A percentile compares a stretch with the other conserved stretches of the same genome.
phyloP scores from a whole-genome alignment of 495 filamentous ascomycete species.

The Hypomontagnella submonticulosa region DNA sequence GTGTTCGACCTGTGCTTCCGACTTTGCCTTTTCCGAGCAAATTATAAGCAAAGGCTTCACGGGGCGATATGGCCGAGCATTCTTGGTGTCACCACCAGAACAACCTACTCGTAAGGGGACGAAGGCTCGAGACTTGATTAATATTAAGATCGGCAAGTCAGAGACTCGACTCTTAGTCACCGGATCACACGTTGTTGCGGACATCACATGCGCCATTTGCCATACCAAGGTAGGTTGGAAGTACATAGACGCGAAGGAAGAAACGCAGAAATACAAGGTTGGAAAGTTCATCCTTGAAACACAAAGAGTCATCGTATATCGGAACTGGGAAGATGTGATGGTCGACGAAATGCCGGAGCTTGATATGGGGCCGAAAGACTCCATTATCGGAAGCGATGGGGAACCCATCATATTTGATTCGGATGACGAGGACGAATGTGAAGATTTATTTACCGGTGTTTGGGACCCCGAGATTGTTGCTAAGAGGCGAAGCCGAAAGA shows the following conservation, averaged over 20 bases:
- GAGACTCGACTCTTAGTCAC: slow-evolving; percentile 82
- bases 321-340: slow-evolving; percentile 73
- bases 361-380: slow-evolving; percentile 24
- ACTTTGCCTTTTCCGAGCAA: slow-evolving; percentile 79
- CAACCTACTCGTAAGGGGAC: slow-evolving; percentile 39
- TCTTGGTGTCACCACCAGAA: slow-evolving; percentile 74
- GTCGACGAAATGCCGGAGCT: slow-evolving; percentile 34
- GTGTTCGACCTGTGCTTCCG: slow-evolving; percentile 76
- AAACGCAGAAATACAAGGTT: slow-evolving; percentile 88
- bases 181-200: slow-evolving; percentile 74
- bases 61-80: slow-evolving; percentile 92
- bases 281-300: slow-evolving; percentile 97
- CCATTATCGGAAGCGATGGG: slow-evolving; percentile 24
- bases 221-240: slow-evolving; percentile 87
- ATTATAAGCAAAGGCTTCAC: slow-evolving; percentile 94
- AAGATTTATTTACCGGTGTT: slow-evolving; percentile 88
- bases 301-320: slow-evolving; percentile 70
- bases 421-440: slow-evolving; percentile 93
- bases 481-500: slow-evolving; percentile 69
- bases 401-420: slow-evolving; percentile 79
- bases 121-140: slow-evolving; percentile 50
- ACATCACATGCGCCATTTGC: slow-evolving; percentile 67
- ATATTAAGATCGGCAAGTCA: slow-evolving; percentile 59
- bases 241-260: slow-evolving; percentile 86
- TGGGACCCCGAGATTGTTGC: slow-evolving; percentile 80